Evolutionary conservation across 2,329 filamentous ascomycete species (phyloP), one percentile per base, ranked within the genome.

Genomic region (Colletotrichum sidae): DNA sequence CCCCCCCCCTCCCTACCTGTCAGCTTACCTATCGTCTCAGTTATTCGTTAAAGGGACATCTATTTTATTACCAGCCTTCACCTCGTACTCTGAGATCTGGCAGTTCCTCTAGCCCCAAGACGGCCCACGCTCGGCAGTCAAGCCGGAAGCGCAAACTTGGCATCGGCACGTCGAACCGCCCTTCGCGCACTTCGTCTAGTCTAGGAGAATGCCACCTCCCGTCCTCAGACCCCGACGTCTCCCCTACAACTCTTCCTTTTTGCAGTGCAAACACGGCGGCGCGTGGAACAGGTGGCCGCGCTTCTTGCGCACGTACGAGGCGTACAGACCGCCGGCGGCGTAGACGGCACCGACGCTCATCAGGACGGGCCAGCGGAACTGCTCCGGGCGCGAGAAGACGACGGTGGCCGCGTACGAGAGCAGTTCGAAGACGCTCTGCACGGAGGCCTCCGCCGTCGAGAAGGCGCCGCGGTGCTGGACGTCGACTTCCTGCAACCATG

Each of bases 271-370:
- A 46, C 68, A 69, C 1, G 57, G 44, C 13, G 67, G 69, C 2
- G 57, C 64, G 45, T 78, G 76, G 35, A 78, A 71, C 49, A 78
- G 70, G 67, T 78, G 76, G 2, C 76, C 75, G 34, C 77, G 69
- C 15, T 73, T 69, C 39, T 67, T 63, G 17, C 70, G 71, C 9
- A 78, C 75, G 55, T 76, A 78, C 11, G 65, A 59, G 9, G 73
- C 68, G 53, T 77, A 78, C 54, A 75, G 39, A 8, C 62, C 67
- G 60, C 74, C 72, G 13, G 76, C 45, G 25, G 46, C 38, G 13
- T 58, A 63, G 25, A 56, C 41, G 2, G 47, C 55, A 0, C 15
- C 47, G 34, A 51, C 44, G 13, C 59, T 57, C 41, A 62, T 49
- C 10, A 55, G 13, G 8, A 55, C 38, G 0, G 58, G 58, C 58